Base-by-base conservation (phyloP, 305 asterid genomes). In the Fraxinus velutina region DNA sequence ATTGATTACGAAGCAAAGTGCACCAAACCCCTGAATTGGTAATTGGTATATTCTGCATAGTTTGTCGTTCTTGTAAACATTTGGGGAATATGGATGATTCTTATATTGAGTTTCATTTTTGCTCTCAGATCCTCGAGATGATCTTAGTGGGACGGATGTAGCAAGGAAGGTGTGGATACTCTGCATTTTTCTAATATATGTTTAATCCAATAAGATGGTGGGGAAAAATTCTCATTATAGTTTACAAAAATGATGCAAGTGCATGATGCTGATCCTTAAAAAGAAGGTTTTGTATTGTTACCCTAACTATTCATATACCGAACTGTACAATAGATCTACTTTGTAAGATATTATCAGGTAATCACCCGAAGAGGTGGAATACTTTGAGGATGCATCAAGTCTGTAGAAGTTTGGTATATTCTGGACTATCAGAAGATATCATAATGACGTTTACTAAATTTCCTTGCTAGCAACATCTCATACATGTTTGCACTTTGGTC, bases 141-240 rank as follows among this genome's bases (percentile, higher is more conserved):
- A 95, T 89, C 98, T 95, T 73, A 85, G 99, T 8, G 99, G 99
- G 81, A 92, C 91, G 96, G 99, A 95, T 87, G 97, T 93, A 36
- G 99, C 97, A 78, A 92, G 99, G 87, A 95, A 95, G 99, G 99
- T 95, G 29, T 75, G 85, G 79, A 44, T 30, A 64, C 78, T 52
- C 72, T 84, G 50, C 75, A 83, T 47, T 75, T 82, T 73, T 79
- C 44, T n/a, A 57, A 80, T 42, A 73, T 74, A 79, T 79, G 52
- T 73, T 29, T 19, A 34, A 36, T 73, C 33, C 79, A 60, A 32
- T 57, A 81, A 34, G 47, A 32, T 64, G 57, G 70, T 76, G 19
- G 19, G 32, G 7, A 7, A 73, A 22, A 79, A 33, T 30, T 80
- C 29, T 77, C 64, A 57, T 73, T 21, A 7, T 52, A 29, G 55